These are phyloP conservation scores for Lactifluus rugatus DNA, from an alignment of 768 basidiomycete genomes.

Conservation along the genomic window DNA sequence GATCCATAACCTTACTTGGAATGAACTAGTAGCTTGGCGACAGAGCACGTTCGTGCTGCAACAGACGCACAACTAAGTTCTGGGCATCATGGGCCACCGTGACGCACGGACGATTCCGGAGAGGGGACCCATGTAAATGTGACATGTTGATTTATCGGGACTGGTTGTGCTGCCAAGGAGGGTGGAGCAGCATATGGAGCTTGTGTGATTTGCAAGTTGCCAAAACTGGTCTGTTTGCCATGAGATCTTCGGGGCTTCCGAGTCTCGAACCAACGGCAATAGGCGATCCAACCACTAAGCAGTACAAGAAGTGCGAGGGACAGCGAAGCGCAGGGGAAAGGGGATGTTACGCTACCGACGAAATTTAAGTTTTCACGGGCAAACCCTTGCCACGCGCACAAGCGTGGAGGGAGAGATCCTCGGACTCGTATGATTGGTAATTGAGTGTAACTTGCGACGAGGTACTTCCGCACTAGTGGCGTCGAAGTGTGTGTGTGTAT, in stretches of 20 bases:
- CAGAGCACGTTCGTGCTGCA: not conserved
- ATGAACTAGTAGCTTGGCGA: not conserved
- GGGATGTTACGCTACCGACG: not conserved
- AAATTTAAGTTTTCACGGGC: not conserved
- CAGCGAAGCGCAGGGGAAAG: not conserved
- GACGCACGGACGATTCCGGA: not conserved
- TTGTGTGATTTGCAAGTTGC: not conserved
- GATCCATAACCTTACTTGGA: not conserved
- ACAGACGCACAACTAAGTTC: not conserved
- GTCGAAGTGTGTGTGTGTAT: not conserved
- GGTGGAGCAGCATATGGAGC: not conserved
- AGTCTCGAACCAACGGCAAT: not conserved
- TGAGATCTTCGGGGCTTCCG: not conserved
- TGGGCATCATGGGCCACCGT: not conserved
- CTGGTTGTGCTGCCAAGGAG: not conserved
- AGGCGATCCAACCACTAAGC: not conserved
- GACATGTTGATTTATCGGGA: not conserved
- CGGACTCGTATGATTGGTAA: not conserved
- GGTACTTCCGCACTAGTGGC: not conserved
- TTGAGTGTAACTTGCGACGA: not conserved
- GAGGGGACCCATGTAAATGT: not conserved
- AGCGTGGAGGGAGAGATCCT: not conserved
- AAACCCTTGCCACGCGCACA: not conserved
- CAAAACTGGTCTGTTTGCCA: not conserved
- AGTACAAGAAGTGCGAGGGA: not conserved